Conservation (phyloP, 305 asterid genomes). For the Rubia occidens region DNA sequence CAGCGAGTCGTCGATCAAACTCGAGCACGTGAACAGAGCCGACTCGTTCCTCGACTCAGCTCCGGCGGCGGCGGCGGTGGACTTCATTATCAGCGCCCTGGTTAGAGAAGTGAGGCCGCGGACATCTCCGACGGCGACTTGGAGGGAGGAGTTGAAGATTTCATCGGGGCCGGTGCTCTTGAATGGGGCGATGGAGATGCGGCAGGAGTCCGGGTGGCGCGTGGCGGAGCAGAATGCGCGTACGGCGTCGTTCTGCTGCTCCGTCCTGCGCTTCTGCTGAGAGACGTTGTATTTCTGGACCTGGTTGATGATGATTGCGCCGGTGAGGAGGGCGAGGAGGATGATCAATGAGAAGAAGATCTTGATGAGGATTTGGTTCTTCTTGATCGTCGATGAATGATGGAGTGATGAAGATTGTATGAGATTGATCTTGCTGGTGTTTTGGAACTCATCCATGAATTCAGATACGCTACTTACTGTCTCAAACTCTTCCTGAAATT, state of each 20-base stretch:
- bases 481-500: not conserved
- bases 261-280: conserved; percentile 6
- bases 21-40: conserved; percentile 23
- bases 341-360: conserved; percentile 4
- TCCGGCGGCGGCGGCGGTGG: not conserved
- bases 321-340: conserved; percentile 11
- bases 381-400: not conserved
- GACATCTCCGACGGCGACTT: not conserved
- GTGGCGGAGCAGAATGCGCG: conserved; percentile 13
- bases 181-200: not conserved
- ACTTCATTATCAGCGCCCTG: conserved; percentile 12
- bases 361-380: conserved; percentile 12
- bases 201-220: conserved; percentile 12
- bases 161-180: conserved; percentile 9
- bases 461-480: not conserved
- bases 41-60: conserved; percentile 13
- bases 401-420: not conserved
- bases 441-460: not conserved
- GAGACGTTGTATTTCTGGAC: conserved; percentile 11
- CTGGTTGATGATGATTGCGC: conserved; percentile 7
- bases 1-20: conserved; percentile 25
- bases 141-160: conserved; percentile 13
- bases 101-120: conserved; percentile 6
- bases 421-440: conserved; percentile 13
- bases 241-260: conserved; percentile 9